A percentile compares a stretch with the other conserved stretches of the same genome.
Conservation (phyloP, 2,329 filamentous ascomycete genomes). For the Pyrenochaeta sp. region DNA sequence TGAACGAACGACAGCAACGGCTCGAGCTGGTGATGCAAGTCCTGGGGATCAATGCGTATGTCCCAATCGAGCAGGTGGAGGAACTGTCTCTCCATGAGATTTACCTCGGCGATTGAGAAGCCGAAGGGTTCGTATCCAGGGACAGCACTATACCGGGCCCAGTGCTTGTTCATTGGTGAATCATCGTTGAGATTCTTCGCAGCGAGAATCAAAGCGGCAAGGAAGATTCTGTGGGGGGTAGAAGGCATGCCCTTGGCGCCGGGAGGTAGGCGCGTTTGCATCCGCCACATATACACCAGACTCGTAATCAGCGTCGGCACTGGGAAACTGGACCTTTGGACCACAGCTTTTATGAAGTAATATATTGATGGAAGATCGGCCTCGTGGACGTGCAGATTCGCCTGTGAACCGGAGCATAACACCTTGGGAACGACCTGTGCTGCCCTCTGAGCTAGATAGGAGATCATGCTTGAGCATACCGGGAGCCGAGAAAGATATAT, state of each 20-base stretch:
- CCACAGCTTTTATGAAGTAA: conserved; percentile 88
- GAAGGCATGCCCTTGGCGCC: conserved; percentile 95
- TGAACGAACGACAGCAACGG: not conserved
- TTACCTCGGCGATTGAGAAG: conserved; percentile 93
- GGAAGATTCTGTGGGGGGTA: conserved; percentile 96
- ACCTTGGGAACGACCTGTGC: conserved; percentile 82
- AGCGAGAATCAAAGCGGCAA: conserved; percentile 81
- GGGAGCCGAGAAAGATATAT: conserved; percentile 62
- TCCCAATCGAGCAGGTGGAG: conserved; percentile 95
- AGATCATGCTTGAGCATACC: conserved; percentile 78
- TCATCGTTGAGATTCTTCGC: conserved; percentile 99
- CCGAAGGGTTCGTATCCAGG: conserved; percentile 77
- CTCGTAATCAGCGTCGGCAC: conserved; percentile 96
- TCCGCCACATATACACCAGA: conserved; percentile 85
- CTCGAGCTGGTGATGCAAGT: conserved; percentile 1
- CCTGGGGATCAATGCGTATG: conserved; percentile 74
- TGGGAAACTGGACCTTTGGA: conserved; percentile 92
- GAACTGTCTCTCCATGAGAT: conserved; percentile 98
- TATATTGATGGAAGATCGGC: conserved; percentile 76
- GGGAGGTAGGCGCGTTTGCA: conserved; percentile 84
- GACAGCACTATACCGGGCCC: conserved; percentile 89
- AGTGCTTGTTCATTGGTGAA: conserved; percentile 99
- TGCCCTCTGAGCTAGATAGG: conserved; percentile 76
- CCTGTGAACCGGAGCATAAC: conserved; percentile 35
- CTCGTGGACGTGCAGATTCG: conserved; percentile 58